phyloP scores from a whole-genome alignment of 2,329 filamentous ascomycete genomes.

The Metarhizium sp. region DNA sequence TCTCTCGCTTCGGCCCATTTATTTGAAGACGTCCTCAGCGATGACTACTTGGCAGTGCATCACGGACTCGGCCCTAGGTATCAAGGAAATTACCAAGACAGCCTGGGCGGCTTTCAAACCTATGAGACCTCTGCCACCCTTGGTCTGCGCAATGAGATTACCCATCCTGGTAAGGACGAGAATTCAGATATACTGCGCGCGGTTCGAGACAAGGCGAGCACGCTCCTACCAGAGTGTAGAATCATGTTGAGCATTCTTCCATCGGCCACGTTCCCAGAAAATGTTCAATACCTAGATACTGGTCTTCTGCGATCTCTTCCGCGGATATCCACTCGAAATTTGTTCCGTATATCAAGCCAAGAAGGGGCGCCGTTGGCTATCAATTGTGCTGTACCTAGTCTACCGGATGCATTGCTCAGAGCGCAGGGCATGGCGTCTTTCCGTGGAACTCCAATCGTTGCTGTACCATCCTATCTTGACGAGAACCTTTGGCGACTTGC shows the following conservation, averaged over 20 bases:
- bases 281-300: conserved; percentile 69
- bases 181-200: conserved; percentile 85
- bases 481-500: conserved; percentile 87
- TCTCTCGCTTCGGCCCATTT: conserved; percentile 85
- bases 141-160: conserved; percentile 81
- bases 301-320: conserved; percentile 70
- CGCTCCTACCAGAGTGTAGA: conserved; percentile 69
- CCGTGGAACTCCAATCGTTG: conserved; percentile 73
- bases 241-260: conserved; percentile 79
- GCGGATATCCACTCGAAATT: conserved; percentile 57
- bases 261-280: conserved; percentile 68
- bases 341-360: conserved; percentile 26
- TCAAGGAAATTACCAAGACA: conserved; percentile 93
- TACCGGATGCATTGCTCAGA: conserved; percentile 81
- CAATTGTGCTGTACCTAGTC: conserved; percentile 77
- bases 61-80: conserved; percentile 85
- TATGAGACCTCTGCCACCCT: conserved; percentile 88
- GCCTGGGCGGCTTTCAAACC: conserved; percentile 89
- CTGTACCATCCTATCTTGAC: conserved; percentile 75
- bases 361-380: conserved; percentile 69
- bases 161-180: conserved; percentile 84
- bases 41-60: conserved; percentile 86
- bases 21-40: conserved; percentile 78
- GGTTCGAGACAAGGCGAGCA: conserved; percentile 76
- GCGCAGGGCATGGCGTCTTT: conserved; percentile 74